Evolutionary conservation across 805 yeast genomes (phyloP), one percentile per base, ranked within the genome.

Genomic region (Kodamaea kaohsiungensis): DNA sequence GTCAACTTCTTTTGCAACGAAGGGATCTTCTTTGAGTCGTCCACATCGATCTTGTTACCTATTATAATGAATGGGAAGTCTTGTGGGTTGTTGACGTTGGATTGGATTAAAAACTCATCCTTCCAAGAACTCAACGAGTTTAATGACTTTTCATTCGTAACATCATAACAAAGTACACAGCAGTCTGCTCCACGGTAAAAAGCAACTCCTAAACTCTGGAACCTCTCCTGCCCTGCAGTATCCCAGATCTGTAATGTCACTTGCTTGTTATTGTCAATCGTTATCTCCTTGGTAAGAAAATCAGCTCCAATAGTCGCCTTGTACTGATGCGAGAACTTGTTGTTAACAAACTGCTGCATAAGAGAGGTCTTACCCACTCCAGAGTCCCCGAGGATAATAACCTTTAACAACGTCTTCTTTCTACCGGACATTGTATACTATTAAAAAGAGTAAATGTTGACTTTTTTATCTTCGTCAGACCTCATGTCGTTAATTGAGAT

Each of bases 271-370:
- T 88, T 95, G 69, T 95, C 98, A 55, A 95, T 83, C 25, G 80
- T 76, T 56, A 93, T 83, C 65, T 93, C 98, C 70, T 92, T 93
- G 39, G 98, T 93, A 59, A 91, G 80, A 68, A 93, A 93, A 70
- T 95, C 98, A 1, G 98, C 98, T 8, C 99, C 99, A 61, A 93
- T 93, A 13, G 99, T 93, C 27, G 98, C 98, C 67, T 93, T 95
- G 73, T 95, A 95, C 70, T 93, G 98, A 61, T 92, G 93, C 42
- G 91, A 85, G 73, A 93, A 93, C 79, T 91, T 92, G 66, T 89
- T 91, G 73, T 91, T 91, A 60, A 95, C 97, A 72, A 91, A 93
- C 70, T 93, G 97, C 71, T 93, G 98, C 97, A 93, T 92, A 61
- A 93, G 77, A 2, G 97, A 91, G 27, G 98, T 93, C 77, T 93